A percentile compares a stretch with the other conserved stretches of the same genome.
These are phyloP conservation scores for Lodderomyces jiufengensis DNA, from an alignment of 1,139 yeast species.

Conservation along the genomic window DNA sequence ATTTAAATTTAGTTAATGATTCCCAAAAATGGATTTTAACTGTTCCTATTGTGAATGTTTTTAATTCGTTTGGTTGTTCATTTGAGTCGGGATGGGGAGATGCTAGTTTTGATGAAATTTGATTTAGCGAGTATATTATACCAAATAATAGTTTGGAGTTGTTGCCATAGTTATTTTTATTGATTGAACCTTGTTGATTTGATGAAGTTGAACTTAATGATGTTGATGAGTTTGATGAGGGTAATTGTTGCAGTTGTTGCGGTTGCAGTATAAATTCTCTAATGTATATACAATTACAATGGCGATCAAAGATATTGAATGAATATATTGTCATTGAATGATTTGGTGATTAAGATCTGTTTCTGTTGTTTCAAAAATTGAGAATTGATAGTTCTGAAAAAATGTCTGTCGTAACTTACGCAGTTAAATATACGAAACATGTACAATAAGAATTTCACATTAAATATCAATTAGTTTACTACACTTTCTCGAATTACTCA, in stretches of 20 bases:
- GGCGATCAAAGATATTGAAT: slow-evolving; percentile 86
- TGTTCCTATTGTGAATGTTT: slow-evolving; percentile 66
- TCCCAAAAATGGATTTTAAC: slow-evolving; percentile 79
- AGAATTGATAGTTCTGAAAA: no score
- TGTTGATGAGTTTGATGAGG: slow-evolving; percentile 17
- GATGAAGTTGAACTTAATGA: slow-evolving; percentile 12
- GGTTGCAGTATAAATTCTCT: slow-evolving; percentile 50
- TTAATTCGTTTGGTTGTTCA: slow-evolving; percentile 43
- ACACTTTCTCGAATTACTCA: no score
- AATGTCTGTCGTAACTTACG: no score
- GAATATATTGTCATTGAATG: slow-evolving; percentile 51
- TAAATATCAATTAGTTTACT: no score
- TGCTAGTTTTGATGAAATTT: slow-evolving; percentile 64
- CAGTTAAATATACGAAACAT: no score
- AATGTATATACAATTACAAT: slow-evolving; percentile 74
- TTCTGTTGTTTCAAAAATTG: no score
- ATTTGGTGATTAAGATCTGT: no score
- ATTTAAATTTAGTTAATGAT: slow-evolving; percentile 73
- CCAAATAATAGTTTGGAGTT: slow-evolving; percentile 82
- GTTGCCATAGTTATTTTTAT: slow-evolving; percentile 58
- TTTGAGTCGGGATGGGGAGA: slow-evolving; percentile 11
- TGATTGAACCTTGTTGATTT: slow-evolving; percentile 38
- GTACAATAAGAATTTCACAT: no score
- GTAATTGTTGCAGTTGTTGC: slow-evolving; percentile 48
- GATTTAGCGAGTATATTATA: slow-evolving; percentile 75